Evolutionary conservation across 306 rosid genomes (phyloP).

Genomic region (Vigna hirtella): DNA sequence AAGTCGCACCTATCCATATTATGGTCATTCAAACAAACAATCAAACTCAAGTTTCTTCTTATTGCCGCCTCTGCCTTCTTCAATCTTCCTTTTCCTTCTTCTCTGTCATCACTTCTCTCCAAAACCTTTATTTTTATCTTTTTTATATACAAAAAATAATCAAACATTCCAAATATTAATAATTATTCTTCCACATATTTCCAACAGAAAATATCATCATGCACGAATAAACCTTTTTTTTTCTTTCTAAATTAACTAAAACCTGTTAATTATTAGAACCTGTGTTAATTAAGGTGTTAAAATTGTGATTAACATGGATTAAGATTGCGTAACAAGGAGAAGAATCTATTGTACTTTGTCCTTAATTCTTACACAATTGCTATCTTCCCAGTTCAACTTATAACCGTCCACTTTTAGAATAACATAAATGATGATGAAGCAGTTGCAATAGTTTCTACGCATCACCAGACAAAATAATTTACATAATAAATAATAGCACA

Average conservation of each 20-base stretch:
- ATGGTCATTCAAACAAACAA: conserved; percentile 21
- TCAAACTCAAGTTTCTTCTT: conserved; percentile 30
- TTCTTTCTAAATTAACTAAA: no score
- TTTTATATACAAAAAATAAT: no score
- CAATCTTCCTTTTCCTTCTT: background rate
- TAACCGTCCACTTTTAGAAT: background rate
- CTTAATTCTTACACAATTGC: background rate
- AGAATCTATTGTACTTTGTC: background rate
- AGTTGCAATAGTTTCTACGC: conserved; percentile 6
- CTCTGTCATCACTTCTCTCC: background rate
- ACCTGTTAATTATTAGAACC: no score
- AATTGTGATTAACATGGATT: background rate
- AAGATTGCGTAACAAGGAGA: background rate
- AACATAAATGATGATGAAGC: conserved; percentile 1
- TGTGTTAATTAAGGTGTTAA: background rate
- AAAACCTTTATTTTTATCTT: background rate
- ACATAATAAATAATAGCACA: background rate
- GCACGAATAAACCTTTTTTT: no score
- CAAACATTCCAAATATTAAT: no score
- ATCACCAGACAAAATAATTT: conserved; percentile 14
- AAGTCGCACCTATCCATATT: conserved; percentile 6
- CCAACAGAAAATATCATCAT: no score
- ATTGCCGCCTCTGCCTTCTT: background rate
- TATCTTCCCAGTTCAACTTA: background rate
- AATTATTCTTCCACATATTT: no score